Evolutionary conservation across 495 filamentous ascomycete species (phyloP), one percentile per base, ranked within the genome.

Genomic region (Aspergillus affinis): DNA sequence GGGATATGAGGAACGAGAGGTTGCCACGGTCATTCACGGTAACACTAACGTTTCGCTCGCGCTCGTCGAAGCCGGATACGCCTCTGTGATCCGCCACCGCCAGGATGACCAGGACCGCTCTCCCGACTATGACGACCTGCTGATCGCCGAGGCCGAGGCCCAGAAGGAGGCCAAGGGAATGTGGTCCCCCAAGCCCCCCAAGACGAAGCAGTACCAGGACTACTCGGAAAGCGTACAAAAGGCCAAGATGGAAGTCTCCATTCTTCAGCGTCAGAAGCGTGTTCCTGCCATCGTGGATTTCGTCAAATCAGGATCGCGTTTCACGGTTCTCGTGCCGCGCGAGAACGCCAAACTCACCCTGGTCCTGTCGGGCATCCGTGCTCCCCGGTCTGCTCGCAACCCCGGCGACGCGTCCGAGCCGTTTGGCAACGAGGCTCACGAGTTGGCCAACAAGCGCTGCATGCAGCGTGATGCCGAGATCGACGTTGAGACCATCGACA

Each of bases 401-500:
- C 78, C 88, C 7, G 85, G 80, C 51, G 95, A 99, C 56, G 86
- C 89, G 58, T 86, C 86, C 4, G 95, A 99, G 75, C 94, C 95
- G 2, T 98, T 95, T 62, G 95, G 95, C 12, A 87, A 94, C 67
- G 95, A 99, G 76, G 94, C 93, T 2, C 84, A 95, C 53, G 92
- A 98, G 30, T 84, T 96, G 63, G 92, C 91, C 26, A 91, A 90
- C 72, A 88, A 83, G 55, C 88, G 91, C 46, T 90, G 88, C 75
- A 88, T 93, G 78, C 95, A 99, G 79, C 86, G 95, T 49, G 95
- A 99, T 67, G 93, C 96, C 47, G 94, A 98, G 76, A 91, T 99
- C 59, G 92, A 98, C 60, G 87, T 99, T 10, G 89, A 96, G 74
- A 92, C 92, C 68, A 90, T 90, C 55, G 95, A 99, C 78, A 96